phyloP scores from a whole-genome alignment of 129 eudicot species.

The Dittrichia graveolens region DNA sequence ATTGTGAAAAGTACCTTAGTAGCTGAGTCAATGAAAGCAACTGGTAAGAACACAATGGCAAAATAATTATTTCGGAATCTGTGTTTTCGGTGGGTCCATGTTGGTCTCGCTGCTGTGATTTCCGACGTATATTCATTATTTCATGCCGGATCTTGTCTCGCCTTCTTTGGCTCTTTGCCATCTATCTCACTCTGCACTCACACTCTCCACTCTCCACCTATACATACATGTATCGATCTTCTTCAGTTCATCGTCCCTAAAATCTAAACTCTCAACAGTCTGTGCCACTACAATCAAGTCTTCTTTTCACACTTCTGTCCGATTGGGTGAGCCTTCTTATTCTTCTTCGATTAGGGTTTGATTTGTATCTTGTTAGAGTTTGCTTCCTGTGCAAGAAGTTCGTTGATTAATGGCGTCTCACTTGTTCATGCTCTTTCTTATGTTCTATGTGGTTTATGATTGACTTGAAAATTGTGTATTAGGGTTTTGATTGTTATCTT shows the following conservation, averaged over 20 bases:
- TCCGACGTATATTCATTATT: constrained; percentile 26
- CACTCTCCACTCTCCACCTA: neutral
- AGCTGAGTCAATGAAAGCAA: constrained; percentile 23
- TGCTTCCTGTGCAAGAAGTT: neutral
- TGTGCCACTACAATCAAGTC: neutral
- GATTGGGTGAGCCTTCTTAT: constrained; percentile 21
- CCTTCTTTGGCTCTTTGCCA: constrained; percentile 1
- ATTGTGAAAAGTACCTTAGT: too few relatives aligned
- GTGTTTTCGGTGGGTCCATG: neutral
- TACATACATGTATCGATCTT: neutral
- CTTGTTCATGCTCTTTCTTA: constrained; percentile 10
- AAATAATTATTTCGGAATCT: constrained; percentile 9
- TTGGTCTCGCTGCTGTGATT: neutral
- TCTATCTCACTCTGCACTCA: neutral
- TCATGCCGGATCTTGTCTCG: constrained; percentile 43
- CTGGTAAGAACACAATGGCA: constrained; percentile 19
- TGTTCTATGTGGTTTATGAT: constrained; percentile 1
- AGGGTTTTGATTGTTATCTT: neutral
- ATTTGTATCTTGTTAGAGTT: neutral
- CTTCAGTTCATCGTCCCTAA: neutral
- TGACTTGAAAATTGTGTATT: neutral
- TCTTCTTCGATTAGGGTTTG: constrained; percentile 19
- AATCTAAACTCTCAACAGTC: neutral
- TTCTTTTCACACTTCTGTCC: neutral
- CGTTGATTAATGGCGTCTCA: neutral